phyloP scores from a whole-genome alignment of 345 rosid genomes.

The Populus simonii region DNA sequence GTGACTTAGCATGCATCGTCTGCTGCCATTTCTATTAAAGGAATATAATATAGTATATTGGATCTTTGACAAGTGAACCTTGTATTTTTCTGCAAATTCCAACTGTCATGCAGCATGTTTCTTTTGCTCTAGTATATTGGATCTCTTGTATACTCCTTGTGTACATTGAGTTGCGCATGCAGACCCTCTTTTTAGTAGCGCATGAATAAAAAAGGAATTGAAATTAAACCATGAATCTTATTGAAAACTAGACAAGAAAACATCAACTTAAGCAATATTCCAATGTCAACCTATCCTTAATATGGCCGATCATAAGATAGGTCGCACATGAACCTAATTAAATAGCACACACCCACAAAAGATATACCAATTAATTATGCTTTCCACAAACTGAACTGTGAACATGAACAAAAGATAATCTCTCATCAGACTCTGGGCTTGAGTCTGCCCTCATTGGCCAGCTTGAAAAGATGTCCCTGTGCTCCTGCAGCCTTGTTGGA shows the following conservation, averaged over 20 bases:
- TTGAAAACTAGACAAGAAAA: not conserved
- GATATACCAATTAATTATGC: not conserved
- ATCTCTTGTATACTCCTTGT: not conserved
- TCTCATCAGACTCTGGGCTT: constrained; percentile 44
- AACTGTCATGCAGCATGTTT: not conserved
- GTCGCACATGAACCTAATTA: not conserved
- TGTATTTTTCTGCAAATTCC: not conserved
- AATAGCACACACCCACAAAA: not conserved
- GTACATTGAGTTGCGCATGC: not conserved
- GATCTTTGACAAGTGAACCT: not conserved
- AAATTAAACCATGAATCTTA: not conserved
- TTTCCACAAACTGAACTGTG: not conserved
- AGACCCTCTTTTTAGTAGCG: not conserved
- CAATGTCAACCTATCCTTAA: not conserved
- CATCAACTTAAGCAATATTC: not conserved
- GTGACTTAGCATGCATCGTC: not conserved
- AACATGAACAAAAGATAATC: not conserved
- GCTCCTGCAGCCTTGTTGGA: constrained; percentile 73
- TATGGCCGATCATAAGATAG: not conserved
- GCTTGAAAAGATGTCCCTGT: constrained; percentile 78
- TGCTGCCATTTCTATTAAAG: not conserved
- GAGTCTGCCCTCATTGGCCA: constrained; percentile 82
- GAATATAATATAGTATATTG: not conserved
- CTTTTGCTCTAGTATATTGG: not conserved
- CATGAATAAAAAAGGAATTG: not conserved